Evolutionary conservation across 345 rosid species (phyloP).

Genomic region (Kernera saxatilis): DNA sequence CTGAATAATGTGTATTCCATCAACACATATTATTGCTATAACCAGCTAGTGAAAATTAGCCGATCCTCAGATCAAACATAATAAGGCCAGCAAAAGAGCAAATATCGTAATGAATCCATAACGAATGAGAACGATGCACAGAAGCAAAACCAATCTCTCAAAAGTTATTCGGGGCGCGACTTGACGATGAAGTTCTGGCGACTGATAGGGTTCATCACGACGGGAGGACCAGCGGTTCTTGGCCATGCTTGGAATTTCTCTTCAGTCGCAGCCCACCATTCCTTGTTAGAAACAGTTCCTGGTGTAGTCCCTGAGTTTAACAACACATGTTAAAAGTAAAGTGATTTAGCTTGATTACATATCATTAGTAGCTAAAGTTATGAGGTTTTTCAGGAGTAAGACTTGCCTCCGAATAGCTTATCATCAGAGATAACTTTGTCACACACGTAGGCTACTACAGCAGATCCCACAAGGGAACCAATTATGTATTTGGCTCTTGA

Average conservation of each 20-base stretch:
- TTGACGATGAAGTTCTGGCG: conserved; percentile 91
- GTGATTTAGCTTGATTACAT: background rate
- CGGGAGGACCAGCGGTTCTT: conserved; percentile 88
- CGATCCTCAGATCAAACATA: background rate
- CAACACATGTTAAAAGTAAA: background rate
- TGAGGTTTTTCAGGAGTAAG: background rate
- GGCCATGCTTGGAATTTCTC: conserved; percentile 95
- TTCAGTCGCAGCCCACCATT: conserved; percentile 81
- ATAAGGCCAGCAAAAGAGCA: background rate
- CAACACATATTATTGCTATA: conserved; percentile 19
- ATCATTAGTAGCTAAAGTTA: background rate
- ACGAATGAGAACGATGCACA: conserved; percentile 7
- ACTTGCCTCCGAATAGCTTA: conserved; percentile 77
- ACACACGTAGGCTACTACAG: conserved; percentile 50
- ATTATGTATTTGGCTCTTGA: conserved; percentile 45
- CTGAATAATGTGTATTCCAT: conserved; percentile 17
- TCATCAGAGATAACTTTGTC: conserved; percentile 51
- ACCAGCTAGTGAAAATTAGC: conserved; percentile 13
- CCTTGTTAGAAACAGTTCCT: conserved; percentile 55
- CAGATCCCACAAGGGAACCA: conserved; percentile 47
- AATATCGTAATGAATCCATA: conserved; percentile 7
- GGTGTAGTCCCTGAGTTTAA: conserved; percentile 53
- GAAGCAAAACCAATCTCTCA: background rate
- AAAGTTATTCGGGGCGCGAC: conserved; percentile 33
- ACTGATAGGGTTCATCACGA: conserved; percentile 90